Percentiles rank a stretch among this genome's conserved stretches.
Conservation (phyloP, 305 asterid genomes). For the Fraxinus albicans region DNA sequence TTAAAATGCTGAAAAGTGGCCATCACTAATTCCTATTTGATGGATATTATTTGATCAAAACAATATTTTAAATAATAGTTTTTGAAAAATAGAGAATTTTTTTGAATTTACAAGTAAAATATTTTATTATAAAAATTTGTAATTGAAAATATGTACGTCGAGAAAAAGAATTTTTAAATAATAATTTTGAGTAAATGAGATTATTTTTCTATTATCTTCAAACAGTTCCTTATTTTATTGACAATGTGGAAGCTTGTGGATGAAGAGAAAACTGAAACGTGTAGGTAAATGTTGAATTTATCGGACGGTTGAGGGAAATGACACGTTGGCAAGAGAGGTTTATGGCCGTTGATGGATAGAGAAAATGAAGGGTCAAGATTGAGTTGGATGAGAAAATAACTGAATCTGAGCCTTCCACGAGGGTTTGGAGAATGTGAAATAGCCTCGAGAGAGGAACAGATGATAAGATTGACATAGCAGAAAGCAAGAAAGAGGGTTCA, state of each 20-base stretch:
- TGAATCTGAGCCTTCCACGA: slow-evolving; percentile 71
- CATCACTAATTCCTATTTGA: background rate
- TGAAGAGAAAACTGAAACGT: slow-evolving; percentile 60
- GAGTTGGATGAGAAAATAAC: slow-evolving; percentile 38
- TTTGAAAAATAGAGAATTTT: no score
- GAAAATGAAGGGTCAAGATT: slow-evolving; percentile 48
- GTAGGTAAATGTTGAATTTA: slow-evolving; percentile 35
- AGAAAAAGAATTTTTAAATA: background rate
- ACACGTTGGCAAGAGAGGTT: slow-evolving; percentile 54
- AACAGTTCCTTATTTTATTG: background rate
- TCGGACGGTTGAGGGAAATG: slow-evolving; percentile 24
- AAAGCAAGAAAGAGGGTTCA: slow-evolving; percentile 16
- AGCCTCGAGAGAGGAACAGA: slow-evolving; percentile 31
- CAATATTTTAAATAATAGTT: no score
- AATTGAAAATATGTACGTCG: background rate
- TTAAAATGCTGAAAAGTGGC: slow-evolving; percentile 25
- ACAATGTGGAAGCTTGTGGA: slow-evolving; percentile 36
- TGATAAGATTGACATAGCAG: slow-evolving; percentile 35
- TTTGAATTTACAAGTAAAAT: no score
- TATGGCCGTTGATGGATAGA: slow-evolving; percentile 35
- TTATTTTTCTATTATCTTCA: background rate
- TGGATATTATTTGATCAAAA: no score
- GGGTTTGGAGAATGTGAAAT: slow-evolving; percentile 48
- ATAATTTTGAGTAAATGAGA: background rate
- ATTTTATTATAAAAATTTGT: no score